phyloP scores from a whole-genome alignment of 2,329 filamentous ascomycete genomes.

The Sclerotinia sclerotiorum region DNA sequence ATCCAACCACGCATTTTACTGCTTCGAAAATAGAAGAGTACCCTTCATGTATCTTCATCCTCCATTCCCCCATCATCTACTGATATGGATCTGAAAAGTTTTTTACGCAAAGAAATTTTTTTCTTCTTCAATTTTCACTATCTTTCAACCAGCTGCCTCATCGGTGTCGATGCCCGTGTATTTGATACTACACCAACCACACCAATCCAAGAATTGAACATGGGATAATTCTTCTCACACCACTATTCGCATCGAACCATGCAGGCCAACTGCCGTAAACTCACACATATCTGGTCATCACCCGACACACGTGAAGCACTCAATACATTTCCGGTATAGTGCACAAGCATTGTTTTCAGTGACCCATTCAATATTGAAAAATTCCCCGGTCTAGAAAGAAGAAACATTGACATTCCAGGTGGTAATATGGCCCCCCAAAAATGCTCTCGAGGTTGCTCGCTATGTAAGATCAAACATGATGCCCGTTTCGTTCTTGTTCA shows the following conservation, averaged over 20 bases:
- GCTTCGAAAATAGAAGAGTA: background rate
- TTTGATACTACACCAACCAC: conserved; percentile 10
- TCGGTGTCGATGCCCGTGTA: conserved; percentile 1
- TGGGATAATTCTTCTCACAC: background rate
- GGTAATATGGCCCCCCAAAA: background rate
- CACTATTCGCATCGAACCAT: conserved; percentile 1
- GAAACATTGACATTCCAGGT: background rate
- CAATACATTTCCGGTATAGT: background rate
- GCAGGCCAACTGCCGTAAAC: background rate
- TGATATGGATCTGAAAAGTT: background rate
- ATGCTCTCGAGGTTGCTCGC: background rate
- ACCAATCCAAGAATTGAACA: conserved; percentile 1
- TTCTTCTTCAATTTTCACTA: background rate
- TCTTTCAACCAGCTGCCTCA: conserved; percentile 13
- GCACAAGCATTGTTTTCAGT: background rate
- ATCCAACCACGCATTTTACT: background rate
- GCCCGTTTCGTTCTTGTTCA: background rate
- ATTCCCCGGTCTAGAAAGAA: background rate
- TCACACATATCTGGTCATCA: background rate
- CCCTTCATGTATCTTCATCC: background rate
- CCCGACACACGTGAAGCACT: background rate
- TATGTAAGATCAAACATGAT: background rate
- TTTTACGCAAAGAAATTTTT: background rate
- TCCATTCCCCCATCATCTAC: background rate
- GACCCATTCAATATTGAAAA: background rate